Base-by-base conservation (phyloP, 805 yeast genomes). In the Kazachstania kunashirensis region DNA sequence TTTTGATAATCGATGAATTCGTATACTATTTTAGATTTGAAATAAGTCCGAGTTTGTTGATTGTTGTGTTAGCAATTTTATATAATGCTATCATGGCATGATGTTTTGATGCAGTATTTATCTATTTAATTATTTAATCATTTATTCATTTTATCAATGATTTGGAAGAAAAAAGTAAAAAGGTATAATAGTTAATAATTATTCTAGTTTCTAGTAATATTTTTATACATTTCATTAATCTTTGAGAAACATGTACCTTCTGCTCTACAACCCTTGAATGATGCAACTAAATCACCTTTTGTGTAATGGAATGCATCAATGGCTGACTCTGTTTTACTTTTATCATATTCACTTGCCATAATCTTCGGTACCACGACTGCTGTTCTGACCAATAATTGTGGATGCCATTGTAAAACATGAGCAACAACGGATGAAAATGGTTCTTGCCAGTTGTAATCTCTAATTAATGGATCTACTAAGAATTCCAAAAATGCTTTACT, bases 351-450 rank as follows among this genome's bases (percentile, higher is more conserved):
- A 24, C 75, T 60, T 11, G 73, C 73, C 29, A 80, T 68, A 8
- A 71, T 60, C 50, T 76, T 71, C 30, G 77, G 68, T 10, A 85
- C 83, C 1, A 92, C 73, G 12, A 89, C 57, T 0, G 85, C 80
- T 3, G 92, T 68, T 50, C 76, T 80, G 37, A 81, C 70, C 46
- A 92, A 66, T 19, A 82, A 62, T 20, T 72, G 75, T 10, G 96
- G 95, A 55, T 89, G 98, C 98, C 97, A 92, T 59, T 85, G 96
- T 47, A 86, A 66, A 31, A 86, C 66, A 55, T 92, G 97, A n/a
- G 84, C 72, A 29, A 89, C 75, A 5, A 77, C 80, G 37, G 71
- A 71, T 34, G 58, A 57, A 24, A 55, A 45, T 39, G 70, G n/a
- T 13, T 36, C 70, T 10, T 37, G 34, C 59, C 61, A 58, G n/a